These are phyloP conservation scores for Bipolaris bicolor DNA, from an alignment of 2,329 filamentous ascomycete genomes.

Conservation along the genomic window DNA sequence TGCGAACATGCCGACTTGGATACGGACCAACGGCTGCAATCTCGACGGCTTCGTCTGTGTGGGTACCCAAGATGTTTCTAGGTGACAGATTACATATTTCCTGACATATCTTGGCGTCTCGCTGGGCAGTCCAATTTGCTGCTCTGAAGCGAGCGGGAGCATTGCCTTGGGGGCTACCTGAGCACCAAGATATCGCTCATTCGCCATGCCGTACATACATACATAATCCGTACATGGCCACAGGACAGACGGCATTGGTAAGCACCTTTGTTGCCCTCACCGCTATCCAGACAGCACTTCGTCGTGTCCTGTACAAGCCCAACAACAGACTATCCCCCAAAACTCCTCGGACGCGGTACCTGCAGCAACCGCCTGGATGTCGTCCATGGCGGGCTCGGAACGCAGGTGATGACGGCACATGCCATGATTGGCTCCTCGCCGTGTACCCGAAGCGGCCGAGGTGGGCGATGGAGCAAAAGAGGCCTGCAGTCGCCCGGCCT, in stretches of 20 bases:
- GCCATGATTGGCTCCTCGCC: conserved; percentile 36
- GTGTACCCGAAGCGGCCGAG: conserved; percentile 20
- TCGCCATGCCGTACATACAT: too few relatives aligned
- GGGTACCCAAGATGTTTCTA: background rate
- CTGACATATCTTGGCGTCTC: background rate
- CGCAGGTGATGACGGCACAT: conserved; percentile 27
- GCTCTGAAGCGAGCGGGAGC: too few relatives aligned
- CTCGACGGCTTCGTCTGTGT: background rate
- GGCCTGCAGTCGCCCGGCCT: conserved; percentile 9
- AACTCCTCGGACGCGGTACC: conserved; percentile 24
- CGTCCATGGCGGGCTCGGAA: conserved; percentile 8
- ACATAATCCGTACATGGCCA: background rate
- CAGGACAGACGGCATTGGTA: background rate
- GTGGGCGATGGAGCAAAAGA: conserved; percentile 33
- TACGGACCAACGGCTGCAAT: background rate
- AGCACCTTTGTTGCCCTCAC: background rate
- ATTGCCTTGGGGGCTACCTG: too few relatives aligned
- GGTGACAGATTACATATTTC: background rate
- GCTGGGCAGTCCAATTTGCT: too few relatives aligned
- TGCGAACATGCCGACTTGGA: conserved; percentile 7
- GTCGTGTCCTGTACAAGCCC: background rate
- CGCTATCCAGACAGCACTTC: background rate
- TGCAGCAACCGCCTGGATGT: conserved; percentile 29
- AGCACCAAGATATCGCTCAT: too few relatives aligned
- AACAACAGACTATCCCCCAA: background rate